phyloP scores from a whole-genome alignment of 75 land plant species.

The Adiantum capillusveneris region DNA sequence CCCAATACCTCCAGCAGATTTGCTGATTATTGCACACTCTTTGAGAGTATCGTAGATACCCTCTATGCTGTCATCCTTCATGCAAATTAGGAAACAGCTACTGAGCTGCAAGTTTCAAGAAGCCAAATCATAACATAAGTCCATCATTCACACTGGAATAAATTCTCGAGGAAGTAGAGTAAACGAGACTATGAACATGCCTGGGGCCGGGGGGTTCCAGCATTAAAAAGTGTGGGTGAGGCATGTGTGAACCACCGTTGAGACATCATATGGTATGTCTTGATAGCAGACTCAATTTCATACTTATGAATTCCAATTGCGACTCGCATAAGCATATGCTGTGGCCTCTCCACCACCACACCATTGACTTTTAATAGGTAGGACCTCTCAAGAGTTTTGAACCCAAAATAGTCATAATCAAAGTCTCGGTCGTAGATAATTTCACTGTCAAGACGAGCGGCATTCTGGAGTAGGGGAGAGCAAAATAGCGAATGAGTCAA shows the following conservation, averaged over 20 bases:
- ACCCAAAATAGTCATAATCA: conserved; percentile 95
- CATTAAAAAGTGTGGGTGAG: conserved; percentile 94
- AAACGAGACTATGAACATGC: conserved; percentile 20
- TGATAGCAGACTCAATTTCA: conserved; percentile 73
- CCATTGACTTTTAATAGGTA: conserved; percentile 84
- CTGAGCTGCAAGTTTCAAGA: conserved; percentile 53
- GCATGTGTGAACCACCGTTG: conserved; percentile 97
- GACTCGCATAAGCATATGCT: conserved; percentile 98
- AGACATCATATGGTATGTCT: conserved; percentile 88
- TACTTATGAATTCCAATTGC: conserved; percentile 90
- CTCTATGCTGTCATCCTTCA: conserved; percentile 99
- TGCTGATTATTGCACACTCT: conserved; percentile 98
- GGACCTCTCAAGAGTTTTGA: conserved; percentile 92
- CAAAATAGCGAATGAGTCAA: too few relatives aligned
- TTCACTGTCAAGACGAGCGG: conserved; percentile 86
- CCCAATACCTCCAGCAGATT: conserved; percentile 97
- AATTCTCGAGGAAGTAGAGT: too few relatives aligned
- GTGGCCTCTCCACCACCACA: conserved; percentile 83
- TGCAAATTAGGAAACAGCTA: conserved; percentile 93
- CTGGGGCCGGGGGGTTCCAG: conserved; percentile 96
- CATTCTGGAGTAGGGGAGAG: conserved; percentile 48
- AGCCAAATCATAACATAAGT: not conserved
- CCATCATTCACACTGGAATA: too few relatives aligned
- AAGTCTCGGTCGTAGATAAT: conserved; percentile 94
- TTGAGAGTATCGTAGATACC: conserved; percentile 96